A percentile compares a stretch with the other conserved stretches of the same genome.
These are phyloP conservation scores for Aureobasidium melanogenum DNA, from an alignment of 2,329 filamentous ascomycete species.

Conservation along the genomic window DNA sequence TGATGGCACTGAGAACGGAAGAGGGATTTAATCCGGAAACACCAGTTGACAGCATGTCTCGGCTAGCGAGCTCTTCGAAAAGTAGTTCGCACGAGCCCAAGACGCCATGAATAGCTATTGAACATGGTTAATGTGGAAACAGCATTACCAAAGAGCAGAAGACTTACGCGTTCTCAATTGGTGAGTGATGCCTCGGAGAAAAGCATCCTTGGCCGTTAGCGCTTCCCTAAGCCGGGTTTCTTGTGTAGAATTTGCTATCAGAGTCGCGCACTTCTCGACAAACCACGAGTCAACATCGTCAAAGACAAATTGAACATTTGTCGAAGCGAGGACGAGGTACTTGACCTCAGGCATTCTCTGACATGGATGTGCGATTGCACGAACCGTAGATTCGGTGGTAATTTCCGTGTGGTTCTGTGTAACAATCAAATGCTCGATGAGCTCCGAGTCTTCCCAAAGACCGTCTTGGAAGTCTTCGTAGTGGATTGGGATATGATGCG, in stretches of 20 bases:
- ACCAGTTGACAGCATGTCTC: constrained; percentile 18
- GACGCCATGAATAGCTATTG: constrained; percentile 36
- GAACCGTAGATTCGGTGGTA: constrained; percentile 25
- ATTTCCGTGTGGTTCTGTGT: constrained; percentile 27
- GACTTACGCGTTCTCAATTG: constrained; percentile 34
- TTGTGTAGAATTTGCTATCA: constrained; percentile 33
- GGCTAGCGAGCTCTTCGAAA: constrained; percentile 31
- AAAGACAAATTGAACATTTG: constrained; percentile 35
- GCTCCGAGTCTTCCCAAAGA: constrained; percentile 37
- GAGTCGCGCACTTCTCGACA: constrained; percentile 31
- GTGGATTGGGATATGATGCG: constrained; percentile 22
- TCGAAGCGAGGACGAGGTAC: constrained; percentile 32
- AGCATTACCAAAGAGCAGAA: background rate
- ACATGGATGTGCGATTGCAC: constrained; percentile 31
- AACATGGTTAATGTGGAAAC: background rate
- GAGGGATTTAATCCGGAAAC: constrained; percentile 13
- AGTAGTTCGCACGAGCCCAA: constrained; percentile 35
- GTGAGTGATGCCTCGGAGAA: constrained; percentile 39
- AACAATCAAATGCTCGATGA: constrained; percentile 32
- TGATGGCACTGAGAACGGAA: constrained; percentile 29
- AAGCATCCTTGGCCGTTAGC: constrained; percentile 35
- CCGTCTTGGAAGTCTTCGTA: constrained; percentile 28
- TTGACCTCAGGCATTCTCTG: constrained; percentile 25
- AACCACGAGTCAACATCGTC: constrained; percentile 42
- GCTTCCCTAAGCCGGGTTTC: constrained; percentile 32